Evolutionary conservation across 2,329 filamentous ascomycete genomes (phyloP), one percentile per base, ranked within the genome.

Genomic region (Aureobasidium zeae): DNA sequence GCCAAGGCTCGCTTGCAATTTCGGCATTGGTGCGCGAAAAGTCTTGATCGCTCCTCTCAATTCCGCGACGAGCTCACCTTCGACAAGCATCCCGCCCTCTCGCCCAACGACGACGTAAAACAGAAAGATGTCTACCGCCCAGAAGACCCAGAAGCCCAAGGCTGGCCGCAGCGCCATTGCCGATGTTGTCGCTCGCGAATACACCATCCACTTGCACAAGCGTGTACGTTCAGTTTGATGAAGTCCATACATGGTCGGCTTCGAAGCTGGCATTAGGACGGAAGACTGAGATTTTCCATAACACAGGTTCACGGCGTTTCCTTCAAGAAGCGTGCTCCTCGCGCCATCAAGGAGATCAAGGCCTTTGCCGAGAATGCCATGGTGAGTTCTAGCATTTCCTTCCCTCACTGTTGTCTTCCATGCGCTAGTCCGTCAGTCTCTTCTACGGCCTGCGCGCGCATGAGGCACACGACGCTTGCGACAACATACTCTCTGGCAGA

Each of bases 161-260:
- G 83, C 83, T 73, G 68, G 71, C 63, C 86, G 88, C 68, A 94
- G 86, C 72, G 93, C 93, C 76, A 94, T 98, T 72, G 82, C 86
- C 72, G 89, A 98, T 74, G 93, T 98, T 68, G 89, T 98, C 71
- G 83, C 91, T 64, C 86, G 91, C 79, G 93, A 98, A 79, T 98
- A 98, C 82, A 98, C 91, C 72, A 96, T 98, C 76, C 89, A 98
- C 81, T 76, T 98, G 63, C 91, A 98, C 86, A 96, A 94, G 85
- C 84, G 89, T 74, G 86, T 93, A 88, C 69, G 83, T 71, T 77
- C 75, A 76, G 76, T 80, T 79, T 80, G 67, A 76, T 79, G 76
- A 79, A 79, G 76, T 79, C 75, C 76, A 79, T 67, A 65, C 68
- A 73, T 66, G 73, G 67, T 53, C 33, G 36, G 22, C 21, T 35